Evolutionary conservation across 352 stramenopile genomes (phyloP).

Genomic region (Globisporangium nodosum): DNA sequence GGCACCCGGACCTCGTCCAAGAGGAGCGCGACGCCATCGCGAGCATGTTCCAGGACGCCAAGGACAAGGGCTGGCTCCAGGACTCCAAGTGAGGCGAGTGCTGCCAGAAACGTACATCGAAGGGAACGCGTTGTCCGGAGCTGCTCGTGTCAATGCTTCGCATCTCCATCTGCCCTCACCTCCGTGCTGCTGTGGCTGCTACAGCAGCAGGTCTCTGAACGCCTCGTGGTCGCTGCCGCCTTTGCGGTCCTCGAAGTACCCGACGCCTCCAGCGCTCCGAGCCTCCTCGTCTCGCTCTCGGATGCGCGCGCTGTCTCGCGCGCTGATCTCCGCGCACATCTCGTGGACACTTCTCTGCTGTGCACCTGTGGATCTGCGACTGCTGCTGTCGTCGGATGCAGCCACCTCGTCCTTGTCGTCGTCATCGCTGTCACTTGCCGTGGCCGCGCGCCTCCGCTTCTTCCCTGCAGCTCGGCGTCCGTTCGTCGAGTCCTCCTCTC

Average conservation of each 20-base stretch:
- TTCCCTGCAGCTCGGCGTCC: background rate
- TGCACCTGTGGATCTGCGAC: background rate
- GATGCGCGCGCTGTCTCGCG: background rate
- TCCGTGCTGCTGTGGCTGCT: background rate
- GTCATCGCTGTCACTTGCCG: background rate
- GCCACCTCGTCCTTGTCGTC: background rate
- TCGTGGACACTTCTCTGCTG: background rate
- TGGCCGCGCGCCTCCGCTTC: background rate
- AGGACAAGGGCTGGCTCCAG: conserved; percentile 74
- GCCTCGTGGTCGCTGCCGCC: conserved; percentile 9
- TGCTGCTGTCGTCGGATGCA: no score
- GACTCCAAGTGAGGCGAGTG: conserved; percentile 26
- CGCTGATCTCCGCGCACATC: conserved; percentile 3
- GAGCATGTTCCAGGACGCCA: conserved; percentile 70
- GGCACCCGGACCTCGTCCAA: conserved; percentile 60
- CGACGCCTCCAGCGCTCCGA: background rate
- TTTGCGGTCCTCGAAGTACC: conserved; percentile 10
- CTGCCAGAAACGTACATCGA: background rate
- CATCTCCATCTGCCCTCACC: background rate
- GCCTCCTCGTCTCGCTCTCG: background rate
- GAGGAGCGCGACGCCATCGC: conserved; percentile 51
- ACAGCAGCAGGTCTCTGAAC: conserved; percentile 5
- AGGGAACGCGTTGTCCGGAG: background rate
- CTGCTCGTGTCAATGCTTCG: no score
- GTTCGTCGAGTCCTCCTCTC: background rate